Evolutionary conservation across 768 basidiomycete genomes (phyloP), one percentile per base, ranked within the genome.

Genomic region (Collybia mongolica): DNA sequence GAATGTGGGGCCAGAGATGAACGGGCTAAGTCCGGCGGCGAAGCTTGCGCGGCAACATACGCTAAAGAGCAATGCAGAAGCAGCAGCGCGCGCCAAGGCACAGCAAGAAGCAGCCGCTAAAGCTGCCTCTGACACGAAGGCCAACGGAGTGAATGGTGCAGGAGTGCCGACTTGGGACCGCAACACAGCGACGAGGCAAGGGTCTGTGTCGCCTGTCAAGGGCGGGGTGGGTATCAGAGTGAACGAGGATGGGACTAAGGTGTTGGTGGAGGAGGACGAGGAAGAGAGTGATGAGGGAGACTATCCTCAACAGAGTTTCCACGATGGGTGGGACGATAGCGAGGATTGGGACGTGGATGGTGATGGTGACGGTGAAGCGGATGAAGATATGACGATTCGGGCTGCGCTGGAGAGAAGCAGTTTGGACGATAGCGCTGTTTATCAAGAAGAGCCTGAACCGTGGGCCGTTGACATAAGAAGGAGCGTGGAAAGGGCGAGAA

Each of bases 1-100:
- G 83, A 80, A 72, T 42, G 77, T 75, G 17, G 73, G 71, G 39
- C 65, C 62, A 41, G 74, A 83, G 50, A 67, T 91, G 72, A 82
- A 78, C 44, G 94, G 93, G 6, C 70, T 96, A 19, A 90, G 88
- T 60, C 94, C 94, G 6, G 94, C 94, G 14, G 94, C 94, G 2
- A 86, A 88, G 65, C 77, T 96, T 9, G 93, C 91, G 1, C 65
- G 94, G 37, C 91, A 94, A 65, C 93, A 96, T 66, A 97, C 94
- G 4, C 81, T 97, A 53, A 91, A 88, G 73, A 90, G 80, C 48
- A 91, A 90, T 56, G 88, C 89, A 8, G 87, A 88, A 64, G 87
- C 85, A 14, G 87, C 86, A 23, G 86, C 84, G 0, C 77, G 69
- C 60, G 81, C 79, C 14, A 82, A 82, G 63, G 81, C 77, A 39